Percentiles rank a stretch among this genome's conserved stretches.
Conservation (phyloP, 2,329 filamentous ascomycete genomes). For the Camillea tinctor region DNA sequence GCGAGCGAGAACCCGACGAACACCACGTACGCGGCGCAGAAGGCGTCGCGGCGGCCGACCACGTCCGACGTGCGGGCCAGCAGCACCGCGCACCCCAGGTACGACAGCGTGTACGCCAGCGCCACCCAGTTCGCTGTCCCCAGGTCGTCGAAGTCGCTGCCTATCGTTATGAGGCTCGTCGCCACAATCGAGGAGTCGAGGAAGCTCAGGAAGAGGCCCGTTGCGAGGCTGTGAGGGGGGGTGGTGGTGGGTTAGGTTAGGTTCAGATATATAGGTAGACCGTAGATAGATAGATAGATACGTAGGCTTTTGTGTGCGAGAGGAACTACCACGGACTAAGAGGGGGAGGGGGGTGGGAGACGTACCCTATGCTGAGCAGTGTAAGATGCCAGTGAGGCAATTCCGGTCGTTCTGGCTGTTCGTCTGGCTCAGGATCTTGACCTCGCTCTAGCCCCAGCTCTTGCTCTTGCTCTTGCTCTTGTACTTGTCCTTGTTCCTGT, state of each 20-base stretch:
- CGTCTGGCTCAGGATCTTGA: too few species aligned
- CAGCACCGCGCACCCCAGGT: slow-evolving; percentile 56
- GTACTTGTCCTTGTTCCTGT: too few species aligned
- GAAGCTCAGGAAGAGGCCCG: slow-evolving; percentile 57
- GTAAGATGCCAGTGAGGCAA: slow-evolving; percentile 19
- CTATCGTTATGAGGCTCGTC: slow-evolving; percentile 57
- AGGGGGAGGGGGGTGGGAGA: too few species aligned
- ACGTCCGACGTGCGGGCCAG: slow-evolving; percentile 56
- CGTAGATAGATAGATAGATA: too few species aligned
- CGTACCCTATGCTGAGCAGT: slow-evolving; percentile 23
- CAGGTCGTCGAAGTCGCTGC: slow-evolving; percentile 47
- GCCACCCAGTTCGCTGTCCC: slow-evolving; percentile 53
- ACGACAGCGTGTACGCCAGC: slow-evolving; percentile 55
- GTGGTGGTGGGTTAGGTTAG: too few species aligned
- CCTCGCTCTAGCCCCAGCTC: too few species aligned
- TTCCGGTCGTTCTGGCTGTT: slow-evolving; percentile 5
- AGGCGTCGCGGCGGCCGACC: slow-evolving; percentile 52
- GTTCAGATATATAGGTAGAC: too few species aligned
- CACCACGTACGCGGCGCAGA: slow-evolving; percentile 48
- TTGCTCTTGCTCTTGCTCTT: too few species aligned
- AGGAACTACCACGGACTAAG: too few species aligned
- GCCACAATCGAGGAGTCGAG: slow-evolving; percentile 61
- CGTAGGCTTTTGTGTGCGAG: too few species aligned
- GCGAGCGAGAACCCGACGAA: slow-evolving; percentile 58
- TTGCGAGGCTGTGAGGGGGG: slow-evolving; percentile 38